A percentile compares a stretch with the other conserved stretches of the same genome.
Evolutionary conservation across 148 eudicot genomes (phyloP).

Genomic region (Pharnaceum exiguum): DNA sequence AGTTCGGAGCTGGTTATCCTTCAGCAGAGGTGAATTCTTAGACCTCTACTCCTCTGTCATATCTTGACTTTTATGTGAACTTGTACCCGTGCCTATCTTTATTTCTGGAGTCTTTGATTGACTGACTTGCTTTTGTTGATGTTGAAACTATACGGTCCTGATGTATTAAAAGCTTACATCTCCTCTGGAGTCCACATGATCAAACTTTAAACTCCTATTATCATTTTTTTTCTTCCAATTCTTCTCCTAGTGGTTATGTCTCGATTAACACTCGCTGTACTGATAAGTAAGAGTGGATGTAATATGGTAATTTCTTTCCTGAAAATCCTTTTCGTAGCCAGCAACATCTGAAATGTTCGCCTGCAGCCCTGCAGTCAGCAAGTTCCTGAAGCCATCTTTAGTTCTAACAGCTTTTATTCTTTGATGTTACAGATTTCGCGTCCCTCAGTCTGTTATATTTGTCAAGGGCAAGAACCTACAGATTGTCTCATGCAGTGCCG

Average conservation of each 20-base stretch:
- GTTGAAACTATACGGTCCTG: too few species aligned
- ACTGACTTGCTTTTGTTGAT: too few species aligned
- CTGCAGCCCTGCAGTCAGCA: background rate
- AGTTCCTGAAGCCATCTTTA: background rate
- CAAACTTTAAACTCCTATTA: too few species aligned
- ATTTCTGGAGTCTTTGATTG: background rate
- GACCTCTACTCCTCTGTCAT: background rate
- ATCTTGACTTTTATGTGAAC: background rate
- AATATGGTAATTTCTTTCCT: too few species aligned
- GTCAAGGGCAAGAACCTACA: conserved; percentile 57
- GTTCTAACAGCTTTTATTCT: background rate
- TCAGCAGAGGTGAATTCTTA: conserved; percentile 32
- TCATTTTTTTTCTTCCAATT: too few species aligned
- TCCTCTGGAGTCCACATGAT: too few species aligned
- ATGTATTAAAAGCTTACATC: too few species aligned
- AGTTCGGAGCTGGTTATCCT: conserved; percentile 19
- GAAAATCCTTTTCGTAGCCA: too few species aligned
- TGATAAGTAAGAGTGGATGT: too few species aligned
- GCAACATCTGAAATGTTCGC: background rate
- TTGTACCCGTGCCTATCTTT: background rate
- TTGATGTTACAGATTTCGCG: conserved; percentile 22
- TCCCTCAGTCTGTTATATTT: conserved; percentile 41
- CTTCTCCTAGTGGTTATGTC: too few species aligned
- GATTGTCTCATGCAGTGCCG: conserved; percentile 57
- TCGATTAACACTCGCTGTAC: too few species aligned